A percentile compares a stretch with the other conserved stretches of the same genome.
These are phyloP conservation scores for Iodosphaeria phyllophila DNA, from an alignment of 2,329 filamentous ascomycete genomes.

Conservation along the genomic window DNA sequence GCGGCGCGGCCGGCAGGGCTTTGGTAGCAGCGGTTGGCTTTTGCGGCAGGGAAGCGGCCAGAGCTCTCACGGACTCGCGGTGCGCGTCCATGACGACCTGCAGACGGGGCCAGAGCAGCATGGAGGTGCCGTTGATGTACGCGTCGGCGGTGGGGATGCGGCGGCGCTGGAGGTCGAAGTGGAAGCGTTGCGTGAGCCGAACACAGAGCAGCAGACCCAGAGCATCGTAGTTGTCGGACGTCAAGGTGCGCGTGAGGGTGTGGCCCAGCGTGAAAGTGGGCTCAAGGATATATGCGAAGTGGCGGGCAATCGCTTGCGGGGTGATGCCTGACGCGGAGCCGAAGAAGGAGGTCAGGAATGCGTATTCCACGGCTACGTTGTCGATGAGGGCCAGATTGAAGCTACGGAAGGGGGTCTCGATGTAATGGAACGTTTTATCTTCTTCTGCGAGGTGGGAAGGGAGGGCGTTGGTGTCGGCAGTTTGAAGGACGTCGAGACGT, in stretches of 20 bases:
- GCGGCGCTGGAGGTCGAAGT: slow-evolving; percentile 82
- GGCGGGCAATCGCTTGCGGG: slow-evolving; percentile 59
- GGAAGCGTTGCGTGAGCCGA: slow-evolving; percentile 78
- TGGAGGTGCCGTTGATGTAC: slow-evolving; percentile 88
- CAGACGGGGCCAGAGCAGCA: slow-evolving; percentile 91
- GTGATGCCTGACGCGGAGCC: slow-evolving; percentile 55
- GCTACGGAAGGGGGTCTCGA: slow-evolving; percentile 81
- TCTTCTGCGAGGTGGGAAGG: slow-evolving; percentile 86
- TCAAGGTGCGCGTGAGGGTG: slow-evolving; percentile 53
- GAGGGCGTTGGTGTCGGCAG: slow-evolving; percentile 54
- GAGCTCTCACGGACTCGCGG: slow-evolving; percentile 62
- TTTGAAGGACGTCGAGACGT: slow-evolving; percentile 64
- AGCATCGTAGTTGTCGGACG: slow-evolving; percentile 62
- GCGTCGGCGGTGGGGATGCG: slow-evolving; percentile 77
- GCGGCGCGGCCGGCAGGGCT: slow-evolving; percentile 60
- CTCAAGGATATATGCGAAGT: slow-evolving; percentile 77
- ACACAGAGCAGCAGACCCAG: slow-evolving; percentile 83
- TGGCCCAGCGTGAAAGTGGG: slow-evolving; percentile 77
- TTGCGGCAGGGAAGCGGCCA: slow-evolving; percentile 32
- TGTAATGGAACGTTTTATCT: slow-evolving; percentile 66
- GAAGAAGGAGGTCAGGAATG: slow-evolving; percentile 83
- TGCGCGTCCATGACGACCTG: slow-evolving; percentile 89
- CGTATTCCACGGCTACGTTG: slow-evolving; percentile 88
- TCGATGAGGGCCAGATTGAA: slow-evolving; percentile 90
- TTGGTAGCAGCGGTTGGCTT: slow-evolving; percentile 29